Evolutionary conservation across 2,329 filamentous ascomycete species (phyloP).

Genomic region (Epichloe typhina): DNA sequence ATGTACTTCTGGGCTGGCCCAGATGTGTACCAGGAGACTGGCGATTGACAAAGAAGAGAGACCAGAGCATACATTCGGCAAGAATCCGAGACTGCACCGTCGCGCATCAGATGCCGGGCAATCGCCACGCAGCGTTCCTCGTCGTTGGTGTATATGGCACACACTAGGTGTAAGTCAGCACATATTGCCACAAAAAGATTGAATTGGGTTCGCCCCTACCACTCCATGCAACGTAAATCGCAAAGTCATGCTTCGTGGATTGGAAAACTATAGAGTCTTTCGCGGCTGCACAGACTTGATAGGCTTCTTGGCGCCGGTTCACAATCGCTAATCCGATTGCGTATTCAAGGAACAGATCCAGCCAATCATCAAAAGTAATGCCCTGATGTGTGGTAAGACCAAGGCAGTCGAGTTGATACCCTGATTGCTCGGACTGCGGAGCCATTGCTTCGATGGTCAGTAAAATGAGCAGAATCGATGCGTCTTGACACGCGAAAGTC

Average conservation of each 20-base stretch:
- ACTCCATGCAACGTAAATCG: conserved; percentile 68
- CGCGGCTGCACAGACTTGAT: conserved; percentile 66
- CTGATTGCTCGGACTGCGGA: conserved; percentile 6
- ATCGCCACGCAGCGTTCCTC: conserved; percentile 60
- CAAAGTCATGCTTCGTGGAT: conserved; percentile 52
- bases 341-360: conserved; percentile 82
- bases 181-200: background rate
- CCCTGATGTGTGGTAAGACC: conserved; percentile 45
- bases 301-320: conserved; percentile 58
- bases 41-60: conserved; percentile 63
- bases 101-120: conserved; percentile 72
- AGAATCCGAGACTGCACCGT: conserved; percentile 67
- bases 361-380: conserved; percentile 72
- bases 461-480: background rate
- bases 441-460: conserved; percentile 6
- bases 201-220: conserved; percentile 31
- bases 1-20: conserved; percentile 83
- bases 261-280: conserved; percentile 73
- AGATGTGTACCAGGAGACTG: conserved; percentile 62
- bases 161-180: conserved; percentile 38
- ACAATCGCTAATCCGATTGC: conserved; percentile 60
- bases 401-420: background rate
- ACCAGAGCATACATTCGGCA: conserved; percentile 73
- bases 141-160: conserved; percentile 69
- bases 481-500: too few relatives aligned